Conservation (phyloP, 2,329 filamentous ascomycete species). For the Aspergillus proliferans region DNA sequence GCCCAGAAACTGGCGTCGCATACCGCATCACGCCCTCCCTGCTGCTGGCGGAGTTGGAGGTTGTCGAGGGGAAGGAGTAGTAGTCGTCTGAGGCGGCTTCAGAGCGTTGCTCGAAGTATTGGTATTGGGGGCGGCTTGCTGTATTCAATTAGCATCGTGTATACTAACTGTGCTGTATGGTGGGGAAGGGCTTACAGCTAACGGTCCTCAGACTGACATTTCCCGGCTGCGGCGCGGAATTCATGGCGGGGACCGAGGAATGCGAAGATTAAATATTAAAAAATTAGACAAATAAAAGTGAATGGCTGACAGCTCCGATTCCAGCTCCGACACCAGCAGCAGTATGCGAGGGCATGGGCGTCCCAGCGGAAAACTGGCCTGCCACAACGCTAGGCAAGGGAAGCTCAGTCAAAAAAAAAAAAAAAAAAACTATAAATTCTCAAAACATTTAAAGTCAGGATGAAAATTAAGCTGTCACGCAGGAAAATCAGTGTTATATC, state of each 20-base stretch:
- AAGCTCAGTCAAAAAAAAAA: no score
- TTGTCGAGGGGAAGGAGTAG: slow-evolving; percentile 40
- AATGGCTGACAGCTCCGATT: neutral
- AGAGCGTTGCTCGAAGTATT: slow-evolving; percentile 40
- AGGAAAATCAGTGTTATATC: no score
- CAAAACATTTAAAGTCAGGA: no score
- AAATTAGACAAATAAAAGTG: neutral
- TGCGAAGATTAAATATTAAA: neutral
- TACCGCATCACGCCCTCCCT: slow-evolving; percentile 37
- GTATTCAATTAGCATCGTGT: slow-evolving; percentile 6
- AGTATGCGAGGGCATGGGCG: slow-evolving; percentile 4
- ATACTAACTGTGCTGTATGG: neutral
- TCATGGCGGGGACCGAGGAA: slow-evolving; percentile 17
- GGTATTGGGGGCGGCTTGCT: slow-evolving; percentile 42
- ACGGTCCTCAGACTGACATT: slow-evolving; percentile 31
- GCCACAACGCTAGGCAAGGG: no score
- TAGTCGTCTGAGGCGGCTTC: slow-evolving; percentile 45
- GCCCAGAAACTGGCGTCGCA: slow-evolving; percentile 39
- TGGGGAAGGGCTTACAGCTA: slow-evolving; percentile 28
- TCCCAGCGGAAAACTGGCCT: slow-evolving; percentile 13
- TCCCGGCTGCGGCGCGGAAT: slow-evolving; percentile 12
- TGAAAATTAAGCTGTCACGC: no score
- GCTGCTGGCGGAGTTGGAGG: slow-evolving; percentile 28
- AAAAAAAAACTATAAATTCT: no score
- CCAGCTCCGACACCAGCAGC: neutral